Evolutionary conservation across 805 yeast species (phyloP).

Genomic region (Starmera quercuum): DNA sequence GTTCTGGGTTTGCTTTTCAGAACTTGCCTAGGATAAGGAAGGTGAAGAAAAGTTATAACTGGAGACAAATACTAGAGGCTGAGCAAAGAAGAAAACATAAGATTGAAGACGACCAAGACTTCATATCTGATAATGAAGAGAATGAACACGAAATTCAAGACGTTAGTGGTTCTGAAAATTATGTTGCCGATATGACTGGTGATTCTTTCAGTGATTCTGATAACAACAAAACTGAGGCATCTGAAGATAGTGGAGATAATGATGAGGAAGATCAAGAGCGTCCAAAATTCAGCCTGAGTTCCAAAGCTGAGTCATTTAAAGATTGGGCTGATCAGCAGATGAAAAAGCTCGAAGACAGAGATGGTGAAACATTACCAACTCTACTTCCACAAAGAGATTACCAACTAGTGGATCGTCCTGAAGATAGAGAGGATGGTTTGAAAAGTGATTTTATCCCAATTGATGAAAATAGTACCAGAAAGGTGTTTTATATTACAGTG

Average conservation of each 20-base stretch:
- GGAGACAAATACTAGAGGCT: constrained; percentile 55
- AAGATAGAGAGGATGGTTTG: constrained; percentile 66
- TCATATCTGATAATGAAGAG: constrained; percentile 29
- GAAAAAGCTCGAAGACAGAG: constrained; percentile 54
- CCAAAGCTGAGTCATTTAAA: constrained; percentile 62
- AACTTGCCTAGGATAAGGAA: constrained; percentile 43
- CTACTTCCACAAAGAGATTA: constrained; percentile 41
- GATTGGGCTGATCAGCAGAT: constrained; percentile 82
- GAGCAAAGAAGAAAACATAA: constrained; percentile 36
- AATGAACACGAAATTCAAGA: constrained; percentile 11
- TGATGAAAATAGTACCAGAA: constrained; percentile 40
- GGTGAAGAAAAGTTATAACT: constrained; percentile 50
- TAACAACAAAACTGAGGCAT: constrained; percentile 27
- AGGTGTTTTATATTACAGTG: constrained; percentile 62
- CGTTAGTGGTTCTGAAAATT: constrained; percentile 15
- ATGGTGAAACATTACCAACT: constrained; percentile 27
- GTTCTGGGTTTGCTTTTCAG: constrained; percentile 64
- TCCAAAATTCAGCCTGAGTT: constrained; percentile 35
- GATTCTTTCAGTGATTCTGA: constrained; percentile 25
- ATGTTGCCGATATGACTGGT: constrained; percentile 16
- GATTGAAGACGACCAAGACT: constrained; percentile 56
- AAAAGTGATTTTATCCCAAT: constrained; percentile 58
- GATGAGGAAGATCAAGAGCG: constrained; percentile 21
- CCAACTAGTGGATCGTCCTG: constrained; percentile 51
- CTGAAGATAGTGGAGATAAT: constrained; percentile 21